Evolutionary conservation across 2,329 filamentous ascomycete species (phyloP).

Genomic region (Cordyceps sp.): DNA sequence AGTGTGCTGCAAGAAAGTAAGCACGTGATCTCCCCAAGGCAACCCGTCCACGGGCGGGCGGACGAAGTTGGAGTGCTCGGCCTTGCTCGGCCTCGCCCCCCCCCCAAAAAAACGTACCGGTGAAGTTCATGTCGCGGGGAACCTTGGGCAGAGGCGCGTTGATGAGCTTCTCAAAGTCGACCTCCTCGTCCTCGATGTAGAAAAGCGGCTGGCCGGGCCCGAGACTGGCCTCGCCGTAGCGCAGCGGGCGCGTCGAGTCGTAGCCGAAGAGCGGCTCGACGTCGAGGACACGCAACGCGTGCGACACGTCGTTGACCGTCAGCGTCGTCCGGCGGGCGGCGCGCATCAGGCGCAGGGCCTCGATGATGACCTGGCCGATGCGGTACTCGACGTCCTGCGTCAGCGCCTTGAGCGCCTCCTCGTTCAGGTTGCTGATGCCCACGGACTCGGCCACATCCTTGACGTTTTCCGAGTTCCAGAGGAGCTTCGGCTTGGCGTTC

Average conservation of each 20-base stretch:
- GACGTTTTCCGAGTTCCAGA: slow-evolving; percentile 96
- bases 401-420: slow-evolving; percentile 75
- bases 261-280: slow-evolving; percentile 95
- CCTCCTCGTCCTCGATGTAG: slow-evolving; percentile 96
- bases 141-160: slow-evolving; percentile 93
- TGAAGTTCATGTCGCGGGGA: slow-evolving; percentile 81
- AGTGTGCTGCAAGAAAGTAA: slow-evolving; percentile 55
- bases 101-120: slow-evolving; percentile 43
- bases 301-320: slow-evolving; percentile 75
- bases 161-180: slow-evolving; percentile 97
- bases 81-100: no score
- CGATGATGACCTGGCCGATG: slow-evolving; percentile 81
- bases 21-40: no score
- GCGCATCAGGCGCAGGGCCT: slow-evolving; percentile 93
- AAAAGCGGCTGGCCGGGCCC: slow-evolving; percentile 89
- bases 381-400: slow-evolving; percentile 93
- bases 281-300: slow-evolving; percentile 72
- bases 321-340: slow-evolving; percentile 73
- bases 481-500: slow-evolving; percentile 34
- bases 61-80: no score
- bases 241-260: slow-evolving; percentile 74
- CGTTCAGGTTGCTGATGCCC: slow-evolving; percentile 63
- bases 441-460: slow-evolving; percentile 93
- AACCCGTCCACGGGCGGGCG: no score
- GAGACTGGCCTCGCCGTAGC: slow-evolving; percentile 85